Conservation (phyloP, 2,329 filamentous ascomycete genomes). For the Colletotrichum acutatum region DNA sequence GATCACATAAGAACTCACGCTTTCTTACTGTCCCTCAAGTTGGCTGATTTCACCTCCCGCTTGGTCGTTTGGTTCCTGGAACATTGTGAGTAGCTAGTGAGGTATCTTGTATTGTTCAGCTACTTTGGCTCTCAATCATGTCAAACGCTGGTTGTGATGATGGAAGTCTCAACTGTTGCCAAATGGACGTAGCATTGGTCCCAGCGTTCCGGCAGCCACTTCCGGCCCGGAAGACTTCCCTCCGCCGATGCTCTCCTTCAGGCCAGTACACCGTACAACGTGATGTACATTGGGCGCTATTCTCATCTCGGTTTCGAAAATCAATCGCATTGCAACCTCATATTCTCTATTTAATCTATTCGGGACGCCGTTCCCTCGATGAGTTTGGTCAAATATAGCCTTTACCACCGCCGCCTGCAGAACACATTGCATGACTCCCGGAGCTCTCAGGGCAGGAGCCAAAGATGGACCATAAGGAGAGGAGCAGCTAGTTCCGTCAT, state of each 20-base stretch:
- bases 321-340: neutral
- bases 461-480: neutral
- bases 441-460: neutral
- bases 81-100: neutral
- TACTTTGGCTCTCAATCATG: neutral
- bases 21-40: neutral
- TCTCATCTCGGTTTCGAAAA: neutral
- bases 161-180: neutral
- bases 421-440: neutral
- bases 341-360: conserved; percentile 6
- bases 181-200: neutral
- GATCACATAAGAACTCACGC: neutral
- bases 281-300: neutral
- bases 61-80: neutral
- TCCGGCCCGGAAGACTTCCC: conserved; percentile 17
- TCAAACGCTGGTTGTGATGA: neutral
- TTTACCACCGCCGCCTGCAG: neutral
- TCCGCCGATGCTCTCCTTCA: conserved; percentile 9
- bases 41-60: neutral
- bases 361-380: neutral
- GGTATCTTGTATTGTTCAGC: neutral
- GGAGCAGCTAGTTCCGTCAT: neutral
- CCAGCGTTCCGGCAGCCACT: neutral
- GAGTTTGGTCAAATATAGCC: neutral
- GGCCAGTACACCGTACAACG: neutral